Percentiles rank a stretch among this genome's conserved stretches.
Conservation (phyloP, 805 yeast genomes). For the Wickerhamomyces canadensis region DNA sequence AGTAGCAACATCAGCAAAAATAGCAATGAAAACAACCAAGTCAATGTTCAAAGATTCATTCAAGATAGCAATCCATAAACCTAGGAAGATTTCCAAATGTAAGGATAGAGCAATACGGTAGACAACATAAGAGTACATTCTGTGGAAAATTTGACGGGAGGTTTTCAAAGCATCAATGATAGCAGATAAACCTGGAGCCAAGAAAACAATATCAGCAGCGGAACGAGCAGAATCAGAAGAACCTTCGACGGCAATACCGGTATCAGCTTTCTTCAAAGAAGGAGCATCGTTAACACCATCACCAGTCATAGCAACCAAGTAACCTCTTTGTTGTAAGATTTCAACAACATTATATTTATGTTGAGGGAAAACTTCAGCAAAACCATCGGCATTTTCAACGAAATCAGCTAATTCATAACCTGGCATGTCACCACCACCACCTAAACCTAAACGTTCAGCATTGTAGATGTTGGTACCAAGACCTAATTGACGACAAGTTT, state of each 20-base stretch:
- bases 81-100: slow-evolving; percentile 91
- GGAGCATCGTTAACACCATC: slow-evolving; percentile 99
- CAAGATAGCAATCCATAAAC: slow-evolving; percentile 94
- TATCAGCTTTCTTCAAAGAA: slow-evolving; percentile 91
- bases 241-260: slow-evolving; percentile 98
- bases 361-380: slow-evolving; percentile 98
- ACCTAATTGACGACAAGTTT: slow-evolving; percentile 96
- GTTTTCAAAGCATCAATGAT: slow-evolving; percentile 93
- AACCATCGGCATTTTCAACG: slow-evolving; percentile 97
- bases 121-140: slow-evolving; percentile 97
- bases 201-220: slow-evolving; percentile 94
- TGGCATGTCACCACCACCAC: slow-evolving; percentile 90
- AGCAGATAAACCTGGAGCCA: slow-evolving; percentile 93
- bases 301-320: slow-evolving; percentile 99
- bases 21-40: slow-evolving; percentile 93
- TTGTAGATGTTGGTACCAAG: slow-evolving; percentile 94
- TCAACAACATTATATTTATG: slow-evolving; percentile 95
- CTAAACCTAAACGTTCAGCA: slow-evolving; percentile 94
- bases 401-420: slow-evolving; percentile 97
- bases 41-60: slow-evolving; percentile 82
- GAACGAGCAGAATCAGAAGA: slow-evolving; percentile 96
- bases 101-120: slow-evolving; percentile 96
- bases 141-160: slow-evolving; percentile 96
- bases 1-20: slow-evolving; percentile 96
- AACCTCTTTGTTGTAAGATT: slow-evolving; percentile 92